Percentiles rank a stretch among this genome's conserved stretches.
phyloP scores from a whole-genome alignment of 306 rosid species.

The Albizia julibrissin region DNA sequence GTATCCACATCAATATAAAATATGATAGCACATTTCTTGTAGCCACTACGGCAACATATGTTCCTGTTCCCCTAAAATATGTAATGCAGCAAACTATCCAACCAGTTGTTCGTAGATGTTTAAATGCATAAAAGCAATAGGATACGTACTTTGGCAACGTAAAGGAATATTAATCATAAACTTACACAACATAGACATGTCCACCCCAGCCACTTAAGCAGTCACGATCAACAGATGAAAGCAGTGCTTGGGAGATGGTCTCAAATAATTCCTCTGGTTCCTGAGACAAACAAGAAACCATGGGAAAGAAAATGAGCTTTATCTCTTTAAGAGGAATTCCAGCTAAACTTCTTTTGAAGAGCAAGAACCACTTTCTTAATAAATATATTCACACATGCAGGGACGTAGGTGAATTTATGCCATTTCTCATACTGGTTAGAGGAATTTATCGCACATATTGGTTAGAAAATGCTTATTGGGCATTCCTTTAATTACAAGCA shows the following conservation, averaged over 20 bases:
- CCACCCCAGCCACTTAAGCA: slow-evolving; percentile 99
- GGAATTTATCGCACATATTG: background rate
- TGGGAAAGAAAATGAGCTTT: background rate
- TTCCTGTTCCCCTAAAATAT: slow-evolving; percentile 10
- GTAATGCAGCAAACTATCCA: background rate
- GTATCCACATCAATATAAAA: background rate
- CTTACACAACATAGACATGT: slow-evolving; percentile 95
- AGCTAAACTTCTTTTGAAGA: background rate
- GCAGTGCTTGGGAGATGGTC: slow-evolving; percentile 90
- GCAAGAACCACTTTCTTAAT: background rate
- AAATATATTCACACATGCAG: slow-evolving; percentile 2
- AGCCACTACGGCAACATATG: background rate
- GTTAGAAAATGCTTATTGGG: slow-evolving; percentile 7
- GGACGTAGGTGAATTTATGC: background rate
- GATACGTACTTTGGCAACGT: slow-evolving; percentile 1
- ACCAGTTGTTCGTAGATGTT: slow-evolving; percentile 6
- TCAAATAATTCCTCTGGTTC: slow-evolving; percentile 96
- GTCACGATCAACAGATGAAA: slow-evolving; percentile 95
- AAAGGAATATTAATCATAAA: slow-evolving; percentile 18
- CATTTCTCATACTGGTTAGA: background rate
- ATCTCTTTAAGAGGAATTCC: slow-evolving; percentile 23
- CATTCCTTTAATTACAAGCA: background rate
- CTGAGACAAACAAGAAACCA: slow-evolving; percentile 43
- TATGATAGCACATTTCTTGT: background rate
- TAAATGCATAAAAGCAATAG: slow-evolving; percentile 6